Conservation (phyloP, 495 filamentous ascomycete species). For the Immersiella caudata region DNA sequence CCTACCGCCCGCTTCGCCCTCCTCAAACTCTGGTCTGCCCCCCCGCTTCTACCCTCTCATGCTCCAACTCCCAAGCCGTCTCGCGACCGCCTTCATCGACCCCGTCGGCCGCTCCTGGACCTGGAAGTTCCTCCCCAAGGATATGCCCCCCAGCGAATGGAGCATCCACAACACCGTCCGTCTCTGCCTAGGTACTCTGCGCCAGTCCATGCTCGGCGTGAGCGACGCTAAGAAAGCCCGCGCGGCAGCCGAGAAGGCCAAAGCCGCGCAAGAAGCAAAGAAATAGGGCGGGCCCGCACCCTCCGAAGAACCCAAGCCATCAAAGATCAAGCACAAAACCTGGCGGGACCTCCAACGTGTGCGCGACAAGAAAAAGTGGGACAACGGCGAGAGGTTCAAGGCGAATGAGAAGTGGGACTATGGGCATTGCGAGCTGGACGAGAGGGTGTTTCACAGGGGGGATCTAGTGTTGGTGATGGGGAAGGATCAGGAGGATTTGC, state of each 20-base stretch:
- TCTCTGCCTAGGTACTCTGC: conserved; percentile 34
- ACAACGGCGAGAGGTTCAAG: neutral
- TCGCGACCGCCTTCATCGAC: conserved; percentile 43
- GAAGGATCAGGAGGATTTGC: conserved; percentile 44
- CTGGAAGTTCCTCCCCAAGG: conserved; percentile 56
- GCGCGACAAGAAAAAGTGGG: neutral
- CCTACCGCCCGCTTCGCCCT: conserved; percentile 45
- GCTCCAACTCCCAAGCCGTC: conserved; percentile 38
- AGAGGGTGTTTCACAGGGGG: conserved; percentile 42
- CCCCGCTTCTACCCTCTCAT: conserved; percentile 56
- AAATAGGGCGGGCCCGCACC: too few species aligned
- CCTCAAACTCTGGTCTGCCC: conserved; percentile 53
- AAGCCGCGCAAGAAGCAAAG: neutral
- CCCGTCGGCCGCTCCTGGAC: conserved; percentile 44
- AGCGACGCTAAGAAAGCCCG: neutral
- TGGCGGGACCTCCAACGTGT: conserved; percentile 13
- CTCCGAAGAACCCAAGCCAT: too few species aligned
- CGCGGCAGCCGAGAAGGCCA: neutral
- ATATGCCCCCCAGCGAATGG: conserved; percentile 50
- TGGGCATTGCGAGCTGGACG: conserved; percentile 32
- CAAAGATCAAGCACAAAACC: neutral
- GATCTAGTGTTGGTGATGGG: conserved; percentile 54
- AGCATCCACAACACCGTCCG: conserved; percentile 44
- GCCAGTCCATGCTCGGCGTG: conserved; percentile 28
- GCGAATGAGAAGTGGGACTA: conserved; percentile 29